These are phyloP conservation scores for Salix suchowensis DNA, from an alignment of 345 rosid genomes.

Conservation along the genomic window DNA sequence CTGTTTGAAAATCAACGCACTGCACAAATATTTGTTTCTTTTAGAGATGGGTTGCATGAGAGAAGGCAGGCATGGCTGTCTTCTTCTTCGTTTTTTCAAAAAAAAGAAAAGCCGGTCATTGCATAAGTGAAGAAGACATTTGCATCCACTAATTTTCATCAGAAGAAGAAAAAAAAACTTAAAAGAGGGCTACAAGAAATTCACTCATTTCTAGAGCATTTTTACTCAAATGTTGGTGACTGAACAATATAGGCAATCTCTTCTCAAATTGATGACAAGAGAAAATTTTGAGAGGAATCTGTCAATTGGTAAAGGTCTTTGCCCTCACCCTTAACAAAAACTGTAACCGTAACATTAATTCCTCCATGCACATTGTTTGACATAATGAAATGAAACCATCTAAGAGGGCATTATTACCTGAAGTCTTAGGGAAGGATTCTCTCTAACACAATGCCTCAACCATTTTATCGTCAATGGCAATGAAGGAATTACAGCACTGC, in stretches of 20 bases:
- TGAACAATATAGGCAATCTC: background rate
- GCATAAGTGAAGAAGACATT: background rate
- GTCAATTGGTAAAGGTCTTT: background rate
- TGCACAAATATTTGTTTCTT: background rate
- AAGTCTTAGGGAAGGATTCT: conserved; percentile 59
- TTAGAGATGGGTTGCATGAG: background rate
- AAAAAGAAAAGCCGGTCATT: background rate
- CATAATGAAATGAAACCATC: background rate
- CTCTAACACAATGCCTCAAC: conserved; percentile 58
- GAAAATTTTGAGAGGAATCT: background rate
- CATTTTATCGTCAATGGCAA: conserved; percentile 72
- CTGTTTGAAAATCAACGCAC: background rate
- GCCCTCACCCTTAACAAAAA: background rate
- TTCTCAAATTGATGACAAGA: background rate
- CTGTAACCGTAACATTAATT: background rate
- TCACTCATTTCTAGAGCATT: background rate
- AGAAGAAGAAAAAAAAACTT: background rate
- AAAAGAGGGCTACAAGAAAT: background rate
- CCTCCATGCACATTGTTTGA: background rate
- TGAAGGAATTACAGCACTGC: conserved; percentile 67
- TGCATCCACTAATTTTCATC: background rate
- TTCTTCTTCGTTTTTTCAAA: background rate
- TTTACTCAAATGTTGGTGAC: background rate
- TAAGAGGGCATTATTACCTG: conserved; percentile 38
- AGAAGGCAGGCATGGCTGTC: background rate